Evolutionary conservation across 495 filamentous ascomycete genomes (phyloP).

Genomic region (Podospora anserina): DNA sequence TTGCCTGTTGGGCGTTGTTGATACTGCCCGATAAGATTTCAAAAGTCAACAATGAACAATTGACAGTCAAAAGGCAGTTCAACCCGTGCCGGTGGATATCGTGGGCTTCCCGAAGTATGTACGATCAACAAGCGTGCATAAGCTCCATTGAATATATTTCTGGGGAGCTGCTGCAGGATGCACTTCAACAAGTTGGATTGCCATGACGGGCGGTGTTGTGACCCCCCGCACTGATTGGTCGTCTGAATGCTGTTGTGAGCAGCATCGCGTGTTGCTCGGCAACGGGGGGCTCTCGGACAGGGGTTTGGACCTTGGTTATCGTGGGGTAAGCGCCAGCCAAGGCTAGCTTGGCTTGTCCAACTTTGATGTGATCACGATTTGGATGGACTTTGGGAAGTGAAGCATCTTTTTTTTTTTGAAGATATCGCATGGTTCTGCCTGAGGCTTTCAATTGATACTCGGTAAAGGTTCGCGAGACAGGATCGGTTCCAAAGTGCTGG

Average conservation of each 20-base stretch:
- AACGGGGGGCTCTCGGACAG: slow-evolving; percentile 6
- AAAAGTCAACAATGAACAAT: slow-evolving; percentile 1
- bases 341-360: not conserved
- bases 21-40: not conserved
- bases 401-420: not conserved
- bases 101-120: not conserved
- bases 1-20: not conserved
- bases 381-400: not conserved
- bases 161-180: not conserved
- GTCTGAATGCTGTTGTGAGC: slow-evolving; percentile 1
- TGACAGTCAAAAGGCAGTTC: not conserved
- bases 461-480: not conserved
- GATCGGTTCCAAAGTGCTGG: not conserved
- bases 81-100: not conserved
- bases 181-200: not conserved
- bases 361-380: not conserved
- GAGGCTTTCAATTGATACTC: not conserved
- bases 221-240: slow-evolving; percentile 7
- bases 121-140: not conserved
- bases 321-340: not conserved
- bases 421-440: not conserved
- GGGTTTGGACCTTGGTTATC: not conserved
- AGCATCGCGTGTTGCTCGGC: slow-evolving; percentile 13
- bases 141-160: not conserved
- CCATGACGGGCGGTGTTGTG: not conserved